Evolutionary conservation across 225 moss, liverwort and hornwort genomes (phyloP), one percentile per base, ranked within the genome.

Genomic region (Sphagnum contortum): DNA sequence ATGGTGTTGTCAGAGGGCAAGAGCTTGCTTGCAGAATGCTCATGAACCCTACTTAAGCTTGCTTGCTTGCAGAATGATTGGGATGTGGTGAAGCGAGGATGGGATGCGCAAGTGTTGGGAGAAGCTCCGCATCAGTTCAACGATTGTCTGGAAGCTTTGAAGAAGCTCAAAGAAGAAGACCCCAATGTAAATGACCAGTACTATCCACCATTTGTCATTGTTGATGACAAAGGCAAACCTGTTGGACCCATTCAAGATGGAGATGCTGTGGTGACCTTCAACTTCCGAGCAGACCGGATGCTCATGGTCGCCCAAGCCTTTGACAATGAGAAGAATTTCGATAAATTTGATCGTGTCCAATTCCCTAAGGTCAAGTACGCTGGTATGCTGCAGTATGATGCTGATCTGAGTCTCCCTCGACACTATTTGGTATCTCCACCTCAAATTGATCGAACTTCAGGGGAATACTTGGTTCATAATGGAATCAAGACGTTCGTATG

Each of bases 81-180:
- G 96, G 70, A 66, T 65, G 96, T 98, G 63, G 96, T 98, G 61
- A 98, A 92, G 74, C 85, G 91, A 77, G 96, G 96, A n/a, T 98
- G 96, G 96, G 76, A 98, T 64, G 93, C 96, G 53, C 96, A 98
- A 73, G 92, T 98, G 47, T 77, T 98, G 71, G 96, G 96, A 67
- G 87, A 98, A 73, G 80, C 83, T 7, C 86, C 86, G 6, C 72
- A 83, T 48, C 77, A 5, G 44, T 83, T 83, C 63, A 75, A 72
- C 49, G 80, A 80, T 68, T 75, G 80, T 57, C 77, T 83, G 29
- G 79, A 78, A 66, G 86, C 79, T 55, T 60, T 86, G 9, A 83
- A 77, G 67, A 83, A 83, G 73, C 86, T 86, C 3, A 86, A 73
- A 70, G 82, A 77, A 73, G 80, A 66, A 44, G 86, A 86, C 54